Evolutionary conservation across 2,329 filamentous ascomycete genomes (phyloP), one percentile per base, ranked within the genome.

Genomic region (Westerdykella aurantiaca): DNA sequence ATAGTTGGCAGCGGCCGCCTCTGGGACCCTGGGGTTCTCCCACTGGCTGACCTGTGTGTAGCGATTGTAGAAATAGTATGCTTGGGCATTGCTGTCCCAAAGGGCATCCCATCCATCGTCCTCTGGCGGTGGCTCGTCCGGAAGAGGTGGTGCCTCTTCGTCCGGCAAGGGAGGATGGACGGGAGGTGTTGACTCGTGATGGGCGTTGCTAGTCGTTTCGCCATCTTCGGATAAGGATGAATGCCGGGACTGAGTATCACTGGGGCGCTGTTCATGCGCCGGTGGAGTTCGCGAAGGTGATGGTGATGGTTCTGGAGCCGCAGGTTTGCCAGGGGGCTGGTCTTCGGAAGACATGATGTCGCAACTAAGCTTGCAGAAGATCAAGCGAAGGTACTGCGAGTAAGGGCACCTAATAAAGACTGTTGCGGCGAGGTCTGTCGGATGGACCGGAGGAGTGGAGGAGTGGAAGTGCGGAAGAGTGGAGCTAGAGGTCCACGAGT

Each of bases 1-100:
- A 41, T 59, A 41, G 43, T 35, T 51, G 37, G 50, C 39, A 23
- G 57, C 46, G 37, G 56, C 48, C 23, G 69, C 68, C 38, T 72
- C 70, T 5, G 83, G 77, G 4, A 91, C 72, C 39, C 89, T 84
- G 5, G 89, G 89, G 58, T 95, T 95, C 31, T 91, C 85, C 85
- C 88, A 93, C 60, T 93, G 88, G 42, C 81, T 81, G 46, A 78
- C 72, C 31, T 80, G 77, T 4, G 86, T 93, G 64, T 86, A 83
- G 53, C 83, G 81, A 64, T 95, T 95, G 73, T 83, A 82, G 69
- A 94, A 95, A 70, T 88, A 94, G 71, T 82, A 95, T 4, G 81
- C 77, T 51, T 83, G 77, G 1, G 78, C 75, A 41, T 66, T 74
- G 18, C 77, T 69, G 56, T 94, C 88, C 86, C 86, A 94, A 46